Percentiles rank a stretch among this genome's conserved stretches.
phyloP scores from a whole-genome alignment of 2,329 filamentous ascomycete genomes.

The Fusarium odoratissimum region DNA sequence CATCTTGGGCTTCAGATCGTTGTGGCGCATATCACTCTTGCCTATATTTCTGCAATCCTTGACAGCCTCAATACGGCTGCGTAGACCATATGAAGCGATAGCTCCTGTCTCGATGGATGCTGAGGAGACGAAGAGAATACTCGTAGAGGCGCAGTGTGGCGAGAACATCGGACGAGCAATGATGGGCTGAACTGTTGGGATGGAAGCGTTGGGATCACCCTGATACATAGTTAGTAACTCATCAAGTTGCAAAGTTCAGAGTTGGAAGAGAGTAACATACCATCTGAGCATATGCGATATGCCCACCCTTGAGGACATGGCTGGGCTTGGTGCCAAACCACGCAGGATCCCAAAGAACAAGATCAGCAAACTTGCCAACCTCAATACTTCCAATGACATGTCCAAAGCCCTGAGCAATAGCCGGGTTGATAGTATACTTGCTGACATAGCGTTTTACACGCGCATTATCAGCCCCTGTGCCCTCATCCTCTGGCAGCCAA shows the following conservation, averaged over 20 bases:
- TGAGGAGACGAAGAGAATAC: conserved; percentile 85
- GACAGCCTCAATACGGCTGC: conserved; percentile 84
- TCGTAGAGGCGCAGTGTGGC: conserved; percentile 75
- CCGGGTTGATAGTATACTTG: conserved; percentile 97
- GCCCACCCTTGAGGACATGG: conserved; percentile 85
- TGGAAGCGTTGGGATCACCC: conserved; percentile 85
- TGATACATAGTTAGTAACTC: conserved; percentile 47
- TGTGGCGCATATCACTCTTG: conserved; percentile 92
- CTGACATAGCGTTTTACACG: conserved; percentile 91
- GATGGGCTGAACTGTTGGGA: conserved; percentile 88
- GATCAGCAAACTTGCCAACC: conserved; percentile 88
- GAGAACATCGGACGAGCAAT: conserved; percentile 90
- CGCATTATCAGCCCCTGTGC: conserved; percentile 86
- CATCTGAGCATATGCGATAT: conserved; percentile 88
- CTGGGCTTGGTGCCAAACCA: conserved; percentile 90
- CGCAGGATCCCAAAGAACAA: conserved; percentile 86
- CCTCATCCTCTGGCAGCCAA: conserved; percentile 78
- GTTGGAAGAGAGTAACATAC: conserved; percentile 57
- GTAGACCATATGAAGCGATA: conserved; percentile 78
- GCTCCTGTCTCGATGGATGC: conserved; percentile 75
- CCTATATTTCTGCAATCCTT: conserved; percentile 78
- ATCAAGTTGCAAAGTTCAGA: not conserved
- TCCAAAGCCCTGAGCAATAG: conserved; percentile 88
- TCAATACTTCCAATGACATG: conserved; percentile 90
- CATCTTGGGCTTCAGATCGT: conserved; percentile 86